Evolutionary conservation across 2,329 filamentous ascomycete genomes (phyloP).

Genomic region (Apiospora saccharicola): DNA sequence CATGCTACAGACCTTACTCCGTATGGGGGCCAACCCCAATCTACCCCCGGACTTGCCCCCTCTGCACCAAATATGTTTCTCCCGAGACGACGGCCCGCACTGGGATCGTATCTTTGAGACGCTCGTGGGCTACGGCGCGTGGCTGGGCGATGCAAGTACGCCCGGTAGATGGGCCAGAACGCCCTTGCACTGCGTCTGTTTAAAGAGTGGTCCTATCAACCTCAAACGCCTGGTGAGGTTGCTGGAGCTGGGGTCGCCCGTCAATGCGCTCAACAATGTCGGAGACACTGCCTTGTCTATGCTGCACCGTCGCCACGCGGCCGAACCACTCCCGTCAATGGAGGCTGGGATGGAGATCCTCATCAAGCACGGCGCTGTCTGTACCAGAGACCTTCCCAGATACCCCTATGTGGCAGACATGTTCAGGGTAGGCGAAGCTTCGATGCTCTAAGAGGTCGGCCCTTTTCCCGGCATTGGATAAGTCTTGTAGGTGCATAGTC

Average conservation of each 20-base stretch:
- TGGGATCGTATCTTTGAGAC: neutral
- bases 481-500: neutral
- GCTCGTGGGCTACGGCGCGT: neutral
- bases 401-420: neutral
- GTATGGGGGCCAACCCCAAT: neutral
- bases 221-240: neutral
- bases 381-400: neutral
- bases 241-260: neutral
- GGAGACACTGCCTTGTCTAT: neutral
- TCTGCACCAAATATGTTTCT: neutral
- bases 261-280: neutral
- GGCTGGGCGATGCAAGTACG: neutral
- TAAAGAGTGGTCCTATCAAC: neutral
- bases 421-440: neutral
- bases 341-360: neutral
- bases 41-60: neutral
- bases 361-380: neutral
- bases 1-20: neutral
- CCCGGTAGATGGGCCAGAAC: neutral
- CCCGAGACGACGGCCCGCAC: neutral
- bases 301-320: neutral
- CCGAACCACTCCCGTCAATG: neutral
- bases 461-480: neutral
- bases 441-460: neutral
- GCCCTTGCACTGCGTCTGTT: constrained; percentile 3